Conservation (phyloP, 2,329 filamentous ascomycete genomes). For the Penicillium sp. region DNA sequence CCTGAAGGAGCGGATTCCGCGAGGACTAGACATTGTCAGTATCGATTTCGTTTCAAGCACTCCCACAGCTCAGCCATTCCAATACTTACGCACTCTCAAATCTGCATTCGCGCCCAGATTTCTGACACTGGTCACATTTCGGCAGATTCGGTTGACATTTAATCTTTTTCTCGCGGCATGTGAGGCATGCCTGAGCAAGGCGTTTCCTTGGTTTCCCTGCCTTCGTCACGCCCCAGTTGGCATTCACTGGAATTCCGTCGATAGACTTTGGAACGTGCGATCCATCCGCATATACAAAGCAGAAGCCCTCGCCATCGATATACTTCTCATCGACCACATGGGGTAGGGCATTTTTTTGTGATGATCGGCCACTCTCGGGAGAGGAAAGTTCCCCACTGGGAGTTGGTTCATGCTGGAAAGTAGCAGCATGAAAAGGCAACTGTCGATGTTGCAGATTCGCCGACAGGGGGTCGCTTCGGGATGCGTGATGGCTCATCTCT, state of each 20-base stretch:
- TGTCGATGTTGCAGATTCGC: constrained; percentile 24
- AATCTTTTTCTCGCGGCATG: constrained; percentile 95
- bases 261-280: constrained; percentile 81
- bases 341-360: constrained; percentile 27
- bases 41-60: neutral
- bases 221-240: constrained; percentile 92
- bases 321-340: constrained; percentile 47
- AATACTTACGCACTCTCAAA: constrained; percentile 80
- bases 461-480: constrained; percentile 24
- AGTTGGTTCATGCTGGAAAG: constrained; percentile 19
- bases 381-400: constrained; percentile 18
- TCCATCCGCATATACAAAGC: constrained; percentile 85
- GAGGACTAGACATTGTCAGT: constrained; percentile 32
- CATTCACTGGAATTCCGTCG: constrained; percentile 84
- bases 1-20: constrained; percentile 38
- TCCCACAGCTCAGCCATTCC: neutral
- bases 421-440: constrained; percentile 19
- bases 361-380: constrained; percentile 17
- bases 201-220: constrained; percentile 91
- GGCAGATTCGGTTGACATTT: constrained; percentile 90
- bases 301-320: constrained; percentile 75
- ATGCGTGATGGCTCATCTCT: constrained; percentile 26
- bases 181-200: constrained; percentile 88
- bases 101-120: constrained; percentile 83
- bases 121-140: constrained; percentile 89